Conservation (phyloP, 768 basidiomycete species). For the Leccinum longicurvipes region DNA sequence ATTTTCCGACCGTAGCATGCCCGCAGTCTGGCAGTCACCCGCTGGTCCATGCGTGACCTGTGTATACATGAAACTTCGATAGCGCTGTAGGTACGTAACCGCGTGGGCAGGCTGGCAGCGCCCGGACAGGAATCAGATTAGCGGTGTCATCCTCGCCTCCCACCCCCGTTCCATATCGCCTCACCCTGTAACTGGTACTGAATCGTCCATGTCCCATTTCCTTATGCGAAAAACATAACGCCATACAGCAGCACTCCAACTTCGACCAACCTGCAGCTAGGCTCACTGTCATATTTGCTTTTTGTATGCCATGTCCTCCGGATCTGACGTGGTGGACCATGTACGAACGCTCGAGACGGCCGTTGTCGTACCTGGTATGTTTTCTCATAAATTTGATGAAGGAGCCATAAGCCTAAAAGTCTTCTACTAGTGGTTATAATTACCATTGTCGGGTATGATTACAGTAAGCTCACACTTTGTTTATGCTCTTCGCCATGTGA, state of each 20-base stretch:
- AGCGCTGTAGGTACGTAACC: no score
- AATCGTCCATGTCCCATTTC: neutral
- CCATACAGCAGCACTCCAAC: neutral
- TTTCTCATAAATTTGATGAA: neutral
- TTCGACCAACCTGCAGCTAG: neutral
- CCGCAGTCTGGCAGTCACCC: no score
- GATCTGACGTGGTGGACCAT: neutral
- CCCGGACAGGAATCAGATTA: neutral
- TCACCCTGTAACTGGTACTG: neutral
- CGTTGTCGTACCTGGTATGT: neutral
- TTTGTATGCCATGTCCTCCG: neutral
- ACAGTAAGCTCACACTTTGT: constrained; percentile 1
- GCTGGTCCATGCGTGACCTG: no score
- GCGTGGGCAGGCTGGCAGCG: no score
- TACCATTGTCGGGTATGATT: constrained; percentile 13
- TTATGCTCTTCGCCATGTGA: neutral
- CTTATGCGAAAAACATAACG: neutral
- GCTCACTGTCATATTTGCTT: neutral
- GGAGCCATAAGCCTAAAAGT: neutral
- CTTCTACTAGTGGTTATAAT: constrained; percentile 2
- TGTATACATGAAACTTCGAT: no score
- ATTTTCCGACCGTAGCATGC: no score
- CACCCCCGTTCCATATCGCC: neutral
- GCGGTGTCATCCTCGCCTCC: neutral
- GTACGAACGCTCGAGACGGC: neutral